A percentile compares a stretch with the other conserved stretches of the same genome.
Conservation (phyloP, 768 basidiomycete genomes). For the Suillus brevipes region DNA sequence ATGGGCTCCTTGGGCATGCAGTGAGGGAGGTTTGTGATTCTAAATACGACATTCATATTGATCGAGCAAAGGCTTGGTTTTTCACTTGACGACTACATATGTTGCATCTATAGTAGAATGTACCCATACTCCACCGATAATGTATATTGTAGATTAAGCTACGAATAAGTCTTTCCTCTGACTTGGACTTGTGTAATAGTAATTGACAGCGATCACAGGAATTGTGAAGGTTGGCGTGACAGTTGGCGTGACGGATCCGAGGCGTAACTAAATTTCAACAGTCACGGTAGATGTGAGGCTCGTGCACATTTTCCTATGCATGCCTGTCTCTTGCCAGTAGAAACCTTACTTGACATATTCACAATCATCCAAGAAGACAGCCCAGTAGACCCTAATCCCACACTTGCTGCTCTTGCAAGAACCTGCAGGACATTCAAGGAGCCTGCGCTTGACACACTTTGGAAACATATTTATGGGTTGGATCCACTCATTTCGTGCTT, state of each 20-base stretch:
- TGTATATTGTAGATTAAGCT: conserved; percentile 33
- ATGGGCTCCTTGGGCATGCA: conserved; percentile 75
- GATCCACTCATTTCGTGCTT: background rate
- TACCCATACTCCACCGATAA: conserved; percentile 34
- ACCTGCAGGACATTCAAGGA: conserved; percentile 1
- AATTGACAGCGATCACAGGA: background rate
- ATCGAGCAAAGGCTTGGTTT: conserved; percentile 13
- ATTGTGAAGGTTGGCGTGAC: background rate
- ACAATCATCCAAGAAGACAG: background rate
- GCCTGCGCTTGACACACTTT: background rate
- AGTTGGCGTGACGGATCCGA: background rate
- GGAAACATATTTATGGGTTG: background rate
- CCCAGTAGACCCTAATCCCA: background rate
- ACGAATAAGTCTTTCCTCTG: background rate
- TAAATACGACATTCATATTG: conserved; percentile 18
- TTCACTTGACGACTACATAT: conserved; percentile 27
- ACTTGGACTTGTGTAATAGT: background rate
- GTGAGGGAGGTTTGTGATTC: conserved; percentile 26
- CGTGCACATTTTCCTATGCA: too few relatives aligned
- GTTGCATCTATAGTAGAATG: conserved; percentile 36
- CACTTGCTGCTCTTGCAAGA: background rate
- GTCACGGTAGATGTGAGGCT: too few relatives aligned
- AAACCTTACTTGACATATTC: background rate
- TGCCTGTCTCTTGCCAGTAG: background rate
- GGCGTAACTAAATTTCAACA: background rate